Percentiles rank a stretch among this genome's conserved stretches.
Conservation (phyloP, 257 asterid genomes). For the Nicotiana noctiflora region DNA sequence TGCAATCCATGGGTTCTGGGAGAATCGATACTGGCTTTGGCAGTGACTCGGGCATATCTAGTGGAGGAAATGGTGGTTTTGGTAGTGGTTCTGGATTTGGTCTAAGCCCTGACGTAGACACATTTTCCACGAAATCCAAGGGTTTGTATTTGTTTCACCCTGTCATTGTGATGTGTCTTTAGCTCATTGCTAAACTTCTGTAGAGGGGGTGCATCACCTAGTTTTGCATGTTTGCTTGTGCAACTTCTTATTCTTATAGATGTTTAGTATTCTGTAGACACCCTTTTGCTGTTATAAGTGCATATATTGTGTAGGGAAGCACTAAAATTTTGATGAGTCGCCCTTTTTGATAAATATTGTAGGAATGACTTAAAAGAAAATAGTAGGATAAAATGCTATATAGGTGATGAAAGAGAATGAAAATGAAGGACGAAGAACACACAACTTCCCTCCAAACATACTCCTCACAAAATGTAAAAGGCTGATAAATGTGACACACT, state of each 20-base stretch:
- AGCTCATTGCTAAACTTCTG: not conserved
- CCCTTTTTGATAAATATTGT: not conserved
- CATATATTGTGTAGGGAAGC: not conserved
- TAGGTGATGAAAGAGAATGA: not conserved
- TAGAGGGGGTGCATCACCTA: not conserved
- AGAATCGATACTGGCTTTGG: constrained; percentile 71
- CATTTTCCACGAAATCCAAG: constrained; percentile 58
- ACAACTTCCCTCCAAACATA: not conserved
- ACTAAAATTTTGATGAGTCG: not conserved
- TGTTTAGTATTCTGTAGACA: not conserved
- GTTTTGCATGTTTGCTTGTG: not conserved
- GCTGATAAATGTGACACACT: not conserved
- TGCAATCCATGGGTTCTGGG: constrained; percentile 76
- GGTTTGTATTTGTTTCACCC: constrained; percentile 34
- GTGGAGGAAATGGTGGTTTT: constrained; percentile 42
- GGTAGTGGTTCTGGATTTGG: constrained; percentile 63
- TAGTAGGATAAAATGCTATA: not conserved
- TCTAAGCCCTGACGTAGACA: constrained; percentile 54
- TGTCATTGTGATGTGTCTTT: not conserved
- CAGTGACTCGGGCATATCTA: constrained; percentile 48
- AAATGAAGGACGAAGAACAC: not conserved
- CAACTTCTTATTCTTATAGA: not conserved
- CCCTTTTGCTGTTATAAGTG: not conserved
- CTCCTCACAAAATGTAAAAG: not conserved
- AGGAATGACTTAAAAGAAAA: not conserved